Evolutionary conservation across 371 early-diverging fungal genomes (phyloP).

Genomic region (Apophysomyces variabilis): DNA sequence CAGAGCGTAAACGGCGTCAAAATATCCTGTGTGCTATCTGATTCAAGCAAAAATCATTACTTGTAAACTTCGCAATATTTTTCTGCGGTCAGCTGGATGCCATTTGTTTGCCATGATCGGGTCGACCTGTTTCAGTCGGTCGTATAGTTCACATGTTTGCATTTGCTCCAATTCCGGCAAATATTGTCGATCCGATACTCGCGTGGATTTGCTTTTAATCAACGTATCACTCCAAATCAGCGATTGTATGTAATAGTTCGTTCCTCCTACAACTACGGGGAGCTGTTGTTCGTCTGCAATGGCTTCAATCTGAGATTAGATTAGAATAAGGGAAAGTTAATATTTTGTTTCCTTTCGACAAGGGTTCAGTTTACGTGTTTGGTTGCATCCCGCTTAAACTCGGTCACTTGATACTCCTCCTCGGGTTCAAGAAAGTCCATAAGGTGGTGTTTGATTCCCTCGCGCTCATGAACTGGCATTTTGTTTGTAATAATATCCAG

Average conservation of each 20-base stretch:
- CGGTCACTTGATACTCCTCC: conserved; percentile 84
- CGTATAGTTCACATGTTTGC: conserved; percentile 58
- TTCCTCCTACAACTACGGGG: conserved; percentile 95
- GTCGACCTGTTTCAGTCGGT: conserved; percentile 71
- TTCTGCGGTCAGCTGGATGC: conserved; percentile 91
- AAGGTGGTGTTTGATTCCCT: conserved; percentile 83
- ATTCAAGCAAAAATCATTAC: conserved; percentile 31
- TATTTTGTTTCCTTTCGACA: neutral
- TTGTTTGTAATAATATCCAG: conserved; percentile 95
- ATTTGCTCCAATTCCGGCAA: conserved; percentile 42
- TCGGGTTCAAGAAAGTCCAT: conserved; percentile 79
- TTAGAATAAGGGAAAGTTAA: neutral
- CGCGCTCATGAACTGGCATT: conserved; percentile 74
- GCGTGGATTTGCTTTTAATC: conserved; percentile 26
- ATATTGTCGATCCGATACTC: conserved; percentile 20
- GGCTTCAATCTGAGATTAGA: conserved; percentile 64
- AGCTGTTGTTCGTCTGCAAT: conserved; percentile 70
- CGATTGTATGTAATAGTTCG: conserved; percentile 94
- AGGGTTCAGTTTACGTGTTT: conserved; percentile 49
- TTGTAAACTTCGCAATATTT: conserved; percentile 83
- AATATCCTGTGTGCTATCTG: neutral
- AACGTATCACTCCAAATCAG: conserved; percentile 79
- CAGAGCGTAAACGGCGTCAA: neutral
- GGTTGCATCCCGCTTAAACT: conserved; percentile 82
- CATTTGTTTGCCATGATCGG: conserved; percentile 90